Evolutionary conservation across 495 filamentous ascomycete genomes (phyloP).

Genomic region (Penicillium silybi): DNA sequence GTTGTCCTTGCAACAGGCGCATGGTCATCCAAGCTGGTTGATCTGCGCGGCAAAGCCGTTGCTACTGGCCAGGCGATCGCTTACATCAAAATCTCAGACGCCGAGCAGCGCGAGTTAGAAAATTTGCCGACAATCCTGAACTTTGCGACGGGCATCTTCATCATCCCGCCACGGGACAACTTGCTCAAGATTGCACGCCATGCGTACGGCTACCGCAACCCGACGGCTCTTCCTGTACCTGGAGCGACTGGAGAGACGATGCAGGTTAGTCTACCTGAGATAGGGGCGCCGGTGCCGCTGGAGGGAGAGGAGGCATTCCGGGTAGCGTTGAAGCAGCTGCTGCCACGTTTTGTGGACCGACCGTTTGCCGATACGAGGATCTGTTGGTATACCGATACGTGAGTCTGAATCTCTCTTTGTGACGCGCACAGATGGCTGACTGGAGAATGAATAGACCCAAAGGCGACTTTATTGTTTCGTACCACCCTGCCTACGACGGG

Average conservation of each 20-base stretch:
- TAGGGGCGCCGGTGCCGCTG: constrained; percentile 41
- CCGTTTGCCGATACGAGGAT: constrained; percentile 67
- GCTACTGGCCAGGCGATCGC: constrained; percentile 78
- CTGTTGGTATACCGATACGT: constrained; percentile 89
- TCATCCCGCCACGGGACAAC: constrained; percentile 70
- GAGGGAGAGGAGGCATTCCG: constrained; percentile 63
- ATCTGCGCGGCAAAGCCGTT: constrained; percentile 68
- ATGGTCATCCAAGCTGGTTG: constrained; percentile 73
- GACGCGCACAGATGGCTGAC: constrained; percentile 2
- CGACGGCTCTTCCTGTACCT: constrained; percentile 42
- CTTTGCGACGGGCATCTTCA: constrained; percentile 74
- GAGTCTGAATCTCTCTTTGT: constrained; percentile 12
- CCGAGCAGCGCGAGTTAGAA: constrained; percentile 59
- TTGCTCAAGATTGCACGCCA: constrained; percentile 81
- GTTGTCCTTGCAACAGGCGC: constrained; percentile 80
- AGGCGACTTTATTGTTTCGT: constrained; percentile 76
- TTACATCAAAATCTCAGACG: constrained; percentile 66
- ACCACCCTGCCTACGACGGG: constrained; percentile 61
- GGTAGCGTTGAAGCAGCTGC: constrained; percentile 54
- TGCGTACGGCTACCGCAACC: constrained; percentile 77
- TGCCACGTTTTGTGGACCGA: constrained; percentile 59
- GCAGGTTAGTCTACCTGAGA: constrained; percentile 38
- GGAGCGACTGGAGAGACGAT: constrained; percentile 26
- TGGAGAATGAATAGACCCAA: constrained; percentile 38
- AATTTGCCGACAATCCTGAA: constrained; percentile 75